phyloP scores from a whole-genome alignment of 2,329 filamentous ascomycete genomes.

The Beauveria australis region DNA sequence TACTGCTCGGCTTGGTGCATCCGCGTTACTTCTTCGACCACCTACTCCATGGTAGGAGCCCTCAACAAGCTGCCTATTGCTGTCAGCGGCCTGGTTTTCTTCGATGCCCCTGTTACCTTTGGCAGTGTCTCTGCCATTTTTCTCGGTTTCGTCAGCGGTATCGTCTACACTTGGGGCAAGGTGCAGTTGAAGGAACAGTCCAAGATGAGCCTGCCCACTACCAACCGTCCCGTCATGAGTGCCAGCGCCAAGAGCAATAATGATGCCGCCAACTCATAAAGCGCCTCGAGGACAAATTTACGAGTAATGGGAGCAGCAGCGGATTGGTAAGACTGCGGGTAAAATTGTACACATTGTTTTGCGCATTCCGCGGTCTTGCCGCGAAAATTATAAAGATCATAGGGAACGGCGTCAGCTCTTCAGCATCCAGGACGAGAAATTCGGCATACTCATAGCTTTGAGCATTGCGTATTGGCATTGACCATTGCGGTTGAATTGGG shows the following conservation, averaged over 20 bases:
- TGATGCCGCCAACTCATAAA: slow-evolving; percentile 10
- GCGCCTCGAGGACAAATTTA: neutral
- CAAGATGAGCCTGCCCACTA: slow-evolving; percentile 10
- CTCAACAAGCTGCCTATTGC: slow-evolving; percentile 92
- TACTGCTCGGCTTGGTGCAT: slow-evolving; percentile 96
- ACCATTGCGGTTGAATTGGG: neutral
- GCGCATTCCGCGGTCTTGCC: neutral
- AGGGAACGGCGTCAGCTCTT: slow-evolving; percentile 8
- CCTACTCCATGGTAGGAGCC: slow-evolving; percentile 91
- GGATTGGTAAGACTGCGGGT: neutral
- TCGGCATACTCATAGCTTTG: neutral
- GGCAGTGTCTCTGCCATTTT: slow-evolving; percentile 79
- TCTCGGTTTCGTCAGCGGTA: slow-evolving; percentile 76
- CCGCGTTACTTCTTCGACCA: slow-evolving; percentile 88
- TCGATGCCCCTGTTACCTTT: slow-evolving; percentile 79
- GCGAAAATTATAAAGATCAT: slow-evolving; percentile 5
- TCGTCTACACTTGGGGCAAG: slow-evolving; percentile 58
- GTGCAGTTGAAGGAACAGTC: slow-evolving; percentile 10
- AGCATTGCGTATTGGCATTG: slow-evolving; percentile 5
- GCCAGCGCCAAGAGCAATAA: slow-evolving; percentile 12
- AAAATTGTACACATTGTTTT: neutral
- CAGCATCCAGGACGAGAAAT: slow-evolving; percentile 1
- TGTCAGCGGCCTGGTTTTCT: slow-evolving; percentile 79
- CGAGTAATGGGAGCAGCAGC: neutral
- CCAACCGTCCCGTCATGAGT: slow-evolving; percentile 10